A percentile compares a stretch with the other conserved stretches of the same genome.
Conservation (phyloP, 805 yeast species). For the Saturnispora ahearnii region DNA sequence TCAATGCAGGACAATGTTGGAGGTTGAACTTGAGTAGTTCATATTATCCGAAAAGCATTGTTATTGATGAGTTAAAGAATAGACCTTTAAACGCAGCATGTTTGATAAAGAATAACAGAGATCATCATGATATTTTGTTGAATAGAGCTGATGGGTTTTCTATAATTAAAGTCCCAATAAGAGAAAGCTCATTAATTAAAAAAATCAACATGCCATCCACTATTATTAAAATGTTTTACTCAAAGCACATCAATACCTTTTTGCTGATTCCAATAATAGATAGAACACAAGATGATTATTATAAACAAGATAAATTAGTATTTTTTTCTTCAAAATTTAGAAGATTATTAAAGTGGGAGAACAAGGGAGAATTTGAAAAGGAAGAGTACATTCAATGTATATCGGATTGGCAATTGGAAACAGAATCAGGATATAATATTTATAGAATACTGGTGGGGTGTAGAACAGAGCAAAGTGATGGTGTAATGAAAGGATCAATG, state of each 20-base stretch:
- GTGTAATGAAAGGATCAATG: conserved; percentile 16
- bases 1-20: conserved; percentile 23
- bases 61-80: conserved; percentile 16
- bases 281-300: not conserved
- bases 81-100: not conserved
- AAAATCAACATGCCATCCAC: conserved; percentile 4
- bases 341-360: conserved; percentile 6
- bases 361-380: conserved; percentile 7
- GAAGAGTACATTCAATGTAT: conserved; percentile 25
- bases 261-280: conserved; percentile 13
- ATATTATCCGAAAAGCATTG: conserved; percentile 20
- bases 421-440: conserved; percentile 14
- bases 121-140: not conserved
- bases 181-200: not conserved
- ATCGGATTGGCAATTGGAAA: conserved; percentile 29
- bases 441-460: conserved; percentile 30
- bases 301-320: conserved; percentile 10
- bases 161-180: not conserved
- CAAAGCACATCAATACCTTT: conserved; percentile 18
- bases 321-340: conserved; percentile 21
- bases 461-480: conserved; percentile 7
- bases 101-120: not conserved
- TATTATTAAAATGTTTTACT: conserved; percentile 23
- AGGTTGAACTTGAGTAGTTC: conserved; percentile 19
- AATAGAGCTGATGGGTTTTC: conserved; percentile 1